Evolutionary conservation across 2,329 filamentous ascomycete genomes (phyloP), one percentile per base, ranked within the genome.

Genomic region (Fusarium neocosmosporiellum): DNA sequence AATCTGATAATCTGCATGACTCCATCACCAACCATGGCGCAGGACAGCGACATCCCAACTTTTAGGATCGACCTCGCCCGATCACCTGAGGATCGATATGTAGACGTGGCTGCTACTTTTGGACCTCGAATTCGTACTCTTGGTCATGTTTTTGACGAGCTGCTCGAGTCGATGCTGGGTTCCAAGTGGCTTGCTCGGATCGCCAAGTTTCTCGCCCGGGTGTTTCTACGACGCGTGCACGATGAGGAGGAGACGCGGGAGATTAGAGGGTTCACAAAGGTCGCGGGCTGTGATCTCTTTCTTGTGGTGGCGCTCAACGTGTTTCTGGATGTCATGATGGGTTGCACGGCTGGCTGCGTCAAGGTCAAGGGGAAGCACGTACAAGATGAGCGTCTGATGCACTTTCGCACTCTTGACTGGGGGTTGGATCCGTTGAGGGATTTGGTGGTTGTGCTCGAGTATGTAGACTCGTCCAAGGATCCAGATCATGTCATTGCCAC

Each of bases 281-380:
- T 79, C 4, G 85, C 84, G 2, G 86, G 85, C 0, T 82, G 91
- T 7, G 82, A 86, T 4, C 80, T 91, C 72, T 89, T 89, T 73
- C 80, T 91, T 1, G 80, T 92, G 1, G 84, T 92, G 8, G 85
- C 86, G 4, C 84, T 90, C 66, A 92, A 92, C 75, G 86, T 88
- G 3, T 80, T 91, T 3, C 83, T 92, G 1, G 90, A 92, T 77
- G 80, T 87, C 7, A 82, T 92, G 57, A 87, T 92, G 84, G 89
- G 89, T 2, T 92, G 90, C 77, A 91, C 89, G 0, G 89, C 88
- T 68, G 88, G 88, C 24, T 88, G 84, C 18, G 70, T 66, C 10
- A 37, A 33, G 20, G 70, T 68, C 18, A 29, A 59, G 48, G 48
- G 48, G 18, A 53, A 53, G 18, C 48, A 31, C 31, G 48, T 31